Base-by-base conservation (phyloP, 345 rosid species). In the Lagerstroemia speciosa region DNA sequence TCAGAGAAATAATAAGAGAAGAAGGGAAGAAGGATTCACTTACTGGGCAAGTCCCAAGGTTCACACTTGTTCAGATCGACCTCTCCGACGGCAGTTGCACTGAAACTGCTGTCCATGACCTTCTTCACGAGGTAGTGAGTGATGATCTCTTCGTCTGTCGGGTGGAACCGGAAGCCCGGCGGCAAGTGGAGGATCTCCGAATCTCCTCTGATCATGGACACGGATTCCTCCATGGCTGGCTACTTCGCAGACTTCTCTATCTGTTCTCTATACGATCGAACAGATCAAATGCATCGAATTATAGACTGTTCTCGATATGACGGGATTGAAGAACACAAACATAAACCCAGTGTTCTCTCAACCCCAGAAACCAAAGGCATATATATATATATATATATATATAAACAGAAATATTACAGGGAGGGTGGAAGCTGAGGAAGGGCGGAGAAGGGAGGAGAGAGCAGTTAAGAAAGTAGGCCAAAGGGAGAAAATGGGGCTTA, bases 11-110 rank as follows among this genome's bases (percentile, higher is more conserved):
- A 30, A 62, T 26, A 30, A 32, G 22, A 14, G n/a, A 11, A 32
- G 65, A 62, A 37, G 24, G 11, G 26, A 63, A 30, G 32, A 63
- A 32, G 5, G 45, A 64, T 19, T 41, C 14, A 70, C 86, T 82
- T 77, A 93, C 96, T 78, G 4, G 92, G 97, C 74, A 93, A 80
- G 71, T 90, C 96, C 98, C 98, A 93, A 15, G 98, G 98, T 55
- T 92, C 98, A 67, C 78, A 84, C 90, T 92, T 90, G 78, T 90
- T 92, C 74, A 92, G 83, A 84, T 92, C 89, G 53, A 76, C 98
- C 58, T 93, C 96, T 43, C 84, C 92, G 63, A 93, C 72, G 61
- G 91, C 89, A 70, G 76, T 32, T 30, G 96, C 87, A 17, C 69
- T 66, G 78, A 83, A 85, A 46, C 64, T 65, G 74, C 67, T 70